Base-by-base conservation (phyloP, 495 filamentous ascomycete species). In the Aspergillus steynii region DNA sequence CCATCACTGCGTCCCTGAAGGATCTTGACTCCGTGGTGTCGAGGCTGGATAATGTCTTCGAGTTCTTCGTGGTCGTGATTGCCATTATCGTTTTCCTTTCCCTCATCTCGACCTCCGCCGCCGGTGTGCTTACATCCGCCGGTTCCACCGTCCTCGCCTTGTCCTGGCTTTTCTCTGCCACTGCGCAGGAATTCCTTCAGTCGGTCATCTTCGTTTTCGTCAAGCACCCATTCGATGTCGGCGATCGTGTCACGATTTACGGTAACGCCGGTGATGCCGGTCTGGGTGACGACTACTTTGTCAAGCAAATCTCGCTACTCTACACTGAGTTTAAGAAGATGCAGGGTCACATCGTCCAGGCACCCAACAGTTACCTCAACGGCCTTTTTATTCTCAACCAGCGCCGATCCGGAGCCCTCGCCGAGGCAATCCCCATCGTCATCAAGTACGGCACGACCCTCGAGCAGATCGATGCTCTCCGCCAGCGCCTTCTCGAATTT, bases 271-370 rank as follows among this genome's bases (percentile, higher is more conserved):
- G 94, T 60, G 81, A 86, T 29, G 67, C 81, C 15, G 83, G 91
- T 71, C 80, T 83, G 20, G 92, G 93, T 28, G 93, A 97, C 69
- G 93, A 96, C 66, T 97, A 97, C 76, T 96, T 96, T 61, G 92
- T 99, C 56, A 93, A 96, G 58, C 91, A 97, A 64, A 93, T 97
- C 50, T 89, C 92, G 7, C 80, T 98, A n/a, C 84, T 99, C 9
- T 97, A 93, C 68, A 97, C 95, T 29, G 95, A 97, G 68, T 96
- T 97, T 80, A 97, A 97, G 78, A 98, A 97, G 78, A 92, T 97
- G 88, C 88, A 97, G 69, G 94, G 94, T 12, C 93, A 97, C 63
- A 86, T 97, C 14, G 94, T 98, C 3, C 94, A 98, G 71, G 95
- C 94, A 0, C 95, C 95, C 4, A 98, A 98, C 81, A 94, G 88